These are phyloP conservation scores for Rhodotorula sp. DNA, from an alignment of 1,284 basidiomycete species.

Conservation along the genomic window DNA sequence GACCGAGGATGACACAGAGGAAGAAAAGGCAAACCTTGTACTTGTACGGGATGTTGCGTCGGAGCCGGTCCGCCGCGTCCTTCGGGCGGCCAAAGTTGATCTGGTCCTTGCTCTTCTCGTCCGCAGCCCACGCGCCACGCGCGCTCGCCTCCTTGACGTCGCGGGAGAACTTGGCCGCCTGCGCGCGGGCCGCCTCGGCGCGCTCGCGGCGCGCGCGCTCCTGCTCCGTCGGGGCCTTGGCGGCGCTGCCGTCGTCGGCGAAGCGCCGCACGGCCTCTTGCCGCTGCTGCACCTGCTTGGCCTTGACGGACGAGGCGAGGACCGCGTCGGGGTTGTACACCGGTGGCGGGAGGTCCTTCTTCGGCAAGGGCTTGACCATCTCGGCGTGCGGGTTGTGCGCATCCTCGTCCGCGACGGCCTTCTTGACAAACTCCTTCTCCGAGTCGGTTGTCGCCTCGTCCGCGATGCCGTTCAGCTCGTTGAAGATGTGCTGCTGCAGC, in stretches of 20 bases:
- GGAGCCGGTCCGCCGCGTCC: conserved; percentile 43
- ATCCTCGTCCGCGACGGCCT: conserved; percentile 17
- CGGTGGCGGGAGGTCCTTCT: conserved; percentile 51
- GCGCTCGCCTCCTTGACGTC: conserved; percentile 35
- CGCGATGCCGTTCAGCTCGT: conserved; percentile 28
- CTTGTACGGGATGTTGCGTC: conserved; percentile 46
- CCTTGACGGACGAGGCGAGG: not conserved
- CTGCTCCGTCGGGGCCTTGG: conserved; percentile 9
- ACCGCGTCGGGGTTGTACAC: conserved; percentile 6
- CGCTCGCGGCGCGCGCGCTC: conserved; percentile 35
- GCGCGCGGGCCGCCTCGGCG: conserved; percentile 29
- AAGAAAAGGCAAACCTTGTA: conserved; percentile 25
- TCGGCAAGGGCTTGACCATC: conserved; percentile 65
- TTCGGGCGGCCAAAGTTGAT: conserved; percentile 43
- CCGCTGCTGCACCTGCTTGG: not conserved
- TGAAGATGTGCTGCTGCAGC: conserved; percentile 34
- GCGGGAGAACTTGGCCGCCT: conserved; percentile 42
- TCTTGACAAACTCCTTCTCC: conserved; percentile 41
- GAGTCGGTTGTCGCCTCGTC: conserved; percentile 25
- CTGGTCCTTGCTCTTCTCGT: conserved; percentile 5
- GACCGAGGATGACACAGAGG: conserved; percentile 16
- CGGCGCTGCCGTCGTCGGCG: conserved; percentile 6
- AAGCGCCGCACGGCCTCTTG: not conserved
- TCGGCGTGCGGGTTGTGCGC: conserved; percentile 14
- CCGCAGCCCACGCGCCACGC: conserved; percentile 33